phyloP scores from a whole-genome alignment of 306 rosid species.

The Hippophae rhamnoides region DNA sequence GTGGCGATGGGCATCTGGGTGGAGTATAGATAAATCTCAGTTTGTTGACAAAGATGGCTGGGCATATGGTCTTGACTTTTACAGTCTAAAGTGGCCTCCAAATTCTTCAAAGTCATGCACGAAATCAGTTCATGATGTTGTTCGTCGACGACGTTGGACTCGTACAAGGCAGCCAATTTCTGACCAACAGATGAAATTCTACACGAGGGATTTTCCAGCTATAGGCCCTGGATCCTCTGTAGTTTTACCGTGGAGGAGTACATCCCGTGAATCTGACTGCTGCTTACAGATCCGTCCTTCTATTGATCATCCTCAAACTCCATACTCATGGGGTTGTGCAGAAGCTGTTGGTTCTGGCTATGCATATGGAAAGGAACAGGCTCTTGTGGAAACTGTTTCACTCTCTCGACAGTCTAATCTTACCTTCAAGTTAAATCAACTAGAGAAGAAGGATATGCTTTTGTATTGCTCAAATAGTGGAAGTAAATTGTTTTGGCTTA shows the following conservation, averaged over 20 bases:
- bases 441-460: slow-evolving; percentile 85
- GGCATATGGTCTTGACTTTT: slow-evolving; percentile 62
- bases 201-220: slow-evolving; percentile 32
- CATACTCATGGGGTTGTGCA: slow-evolving; percentile 63
- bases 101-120: slow-evolving; percentile 46
- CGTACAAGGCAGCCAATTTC: slow-evolving; percentile 46
- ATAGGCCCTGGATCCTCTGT: slow-evolving; percentile 60
- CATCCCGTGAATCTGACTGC: slow-evolving; percentile 54
- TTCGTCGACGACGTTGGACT: slow-evolving; percentile 65
- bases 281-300: slow-evolving; percentile 67
- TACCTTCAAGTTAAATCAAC: slow-evolving; percentile 68
- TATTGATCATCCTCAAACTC: slow-evolving; percentile 38
- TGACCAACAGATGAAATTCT: slow-evolving; percentile 25
- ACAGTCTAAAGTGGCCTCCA: slow-evolving; percentile 55
- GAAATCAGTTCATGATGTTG: slow-evolving; percentile 47
- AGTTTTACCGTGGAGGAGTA: slow-evolving; percentile 79
- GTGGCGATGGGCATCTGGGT: slow-evolving; percentile 65
- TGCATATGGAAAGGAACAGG: slow-evolving; percentile 61
- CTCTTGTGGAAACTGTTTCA: slow-evolving; percentile 47
- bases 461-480: slow-evolving; percentile 54
- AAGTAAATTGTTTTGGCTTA: slow-evolving; percentile 68
- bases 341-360: slow-evolving; percentile 63
- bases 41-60: slow-evolving; percentile 79
- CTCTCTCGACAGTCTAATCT: slow-evolving; percentile 40
- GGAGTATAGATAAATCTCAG: slow-evolving; percentile 59